Conservation (phyloP, 164 flowering plant species). For the Hamamelis virginiana region DNA sequence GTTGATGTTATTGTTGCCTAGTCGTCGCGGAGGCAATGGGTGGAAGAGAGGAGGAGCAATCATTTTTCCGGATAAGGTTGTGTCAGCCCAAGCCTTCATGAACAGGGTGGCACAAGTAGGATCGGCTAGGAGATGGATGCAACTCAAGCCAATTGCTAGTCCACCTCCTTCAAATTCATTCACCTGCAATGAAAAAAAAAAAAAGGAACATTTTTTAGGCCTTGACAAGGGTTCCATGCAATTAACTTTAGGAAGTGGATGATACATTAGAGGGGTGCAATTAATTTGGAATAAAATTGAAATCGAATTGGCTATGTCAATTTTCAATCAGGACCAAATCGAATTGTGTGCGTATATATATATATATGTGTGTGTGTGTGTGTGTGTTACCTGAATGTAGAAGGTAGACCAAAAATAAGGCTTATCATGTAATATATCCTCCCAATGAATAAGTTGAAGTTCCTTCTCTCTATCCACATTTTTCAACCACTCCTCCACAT, state of each 20-base stretch:
- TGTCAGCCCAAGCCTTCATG: constrained; percentile 69
- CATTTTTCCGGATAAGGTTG: constrained; percentile 28
- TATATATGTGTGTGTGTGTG: too few relatives aligned
- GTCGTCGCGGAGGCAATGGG: constrained; percentile 35
- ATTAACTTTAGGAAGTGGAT: too few relatives aligned
- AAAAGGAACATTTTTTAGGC: too few relatives aligned
- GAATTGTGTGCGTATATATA: too few relatives aligned
- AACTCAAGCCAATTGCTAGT: constrained; percentile 70
- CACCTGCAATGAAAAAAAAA: constrained; percentile 35
- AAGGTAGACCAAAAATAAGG: constrained; percentile 72
- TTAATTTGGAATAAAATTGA: too few relatives aligned
- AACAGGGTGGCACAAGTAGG: constrained; percentile 50
- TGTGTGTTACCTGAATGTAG: constrained; percentile 60
- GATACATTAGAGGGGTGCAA: too few relatives aligned
- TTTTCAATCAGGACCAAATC: too few relatives aligned
- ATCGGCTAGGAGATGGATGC: constrained; percentile 65
- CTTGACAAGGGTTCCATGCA: too few relatives aligned
- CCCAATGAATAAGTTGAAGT: constrained; percentile 61
- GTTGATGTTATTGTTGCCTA: constrained; percentile 6
- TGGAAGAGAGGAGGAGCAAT: constrained; percentile 45
- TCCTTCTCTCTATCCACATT: constrained; percentile 51
- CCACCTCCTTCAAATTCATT: constrained; percentile 78
- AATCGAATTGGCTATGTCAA: too few relatives aligned
- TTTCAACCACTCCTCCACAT: constrained; percentile 55
- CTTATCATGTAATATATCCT: constrained; percentile 51